These are phyloP conservation scores for Colletotrichum sp. DNA, from an alignment of 2,329 filamentous ascomycete species.

Conservation along the genomic window DNA sequence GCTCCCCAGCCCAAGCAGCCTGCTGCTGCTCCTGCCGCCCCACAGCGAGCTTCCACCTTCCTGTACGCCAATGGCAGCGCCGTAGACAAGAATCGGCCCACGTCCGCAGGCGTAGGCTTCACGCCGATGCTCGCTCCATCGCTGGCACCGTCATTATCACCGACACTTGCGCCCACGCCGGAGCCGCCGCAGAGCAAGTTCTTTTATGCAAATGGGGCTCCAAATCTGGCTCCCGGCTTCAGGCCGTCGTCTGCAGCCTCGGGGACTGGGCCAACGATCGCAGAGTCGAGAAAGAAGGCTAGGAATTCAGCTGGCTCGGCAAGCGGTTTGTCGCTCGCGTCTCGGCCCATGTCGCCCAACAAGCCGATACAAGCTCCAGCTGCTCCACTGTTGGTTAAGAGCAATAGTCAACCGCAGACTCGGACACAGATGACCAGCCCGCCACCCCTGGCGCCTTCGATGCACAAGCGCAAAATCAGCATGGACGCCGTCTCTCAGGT, in stretches of 20 bases:
- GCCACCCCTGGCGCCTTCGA: conserved; percentile 38
- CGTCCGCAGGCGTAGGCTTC: conserved; percentile 24
- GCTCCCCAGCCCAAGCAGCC: background rate
- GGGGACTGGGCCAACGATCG: conserved; percentile 51
- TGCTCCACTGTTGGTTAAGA: conserved; percentile 5
- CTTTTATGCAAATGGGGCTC: conserved; percentile 74
- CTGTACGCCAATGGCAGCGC: conserved; percentile 61
- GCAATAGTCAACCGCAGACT: conserved; percentile 25
- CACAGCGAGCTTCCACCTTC: conserved; percentile 56
- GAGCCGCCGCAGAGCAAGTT: conserved; percentile 65
- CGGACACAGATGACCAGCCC: conserved; percentile 39
- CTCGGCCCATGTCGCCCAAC: conserved; percentile 57
- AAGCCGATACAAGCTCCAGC: conserved; percentile 37
- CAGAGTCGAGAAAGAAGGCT: conserved; percentile 47
- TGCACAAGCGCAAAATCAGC: conserved; percentile 46
- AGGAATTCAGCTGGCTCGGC: conserved; percentile 13
- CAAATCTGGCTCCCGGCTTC: conserved; percentile 50
- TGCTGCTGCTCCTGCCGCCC: conserved; percentile 33
- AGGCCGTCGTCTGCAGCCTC: conserved; percentile 36
- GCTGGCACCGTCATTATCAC: conserved; percentile 33
- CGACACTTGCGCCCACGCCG: conserved; percentile 37
- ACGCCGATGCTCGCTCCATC: conserved; percentile 26
- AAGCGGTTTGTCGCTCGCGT: conserved; percentile 29
- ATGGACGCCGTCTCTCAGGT: conserved; percentile 42
- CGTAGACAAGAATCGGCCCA: conserved; percentile 40